A percentile compares a stretch with the other conserved stretches of the same genome.
phyloP scores from a whole-genome alignment of 1,284 basidiomycete species.

The Dichomitus squalens region DNA sequence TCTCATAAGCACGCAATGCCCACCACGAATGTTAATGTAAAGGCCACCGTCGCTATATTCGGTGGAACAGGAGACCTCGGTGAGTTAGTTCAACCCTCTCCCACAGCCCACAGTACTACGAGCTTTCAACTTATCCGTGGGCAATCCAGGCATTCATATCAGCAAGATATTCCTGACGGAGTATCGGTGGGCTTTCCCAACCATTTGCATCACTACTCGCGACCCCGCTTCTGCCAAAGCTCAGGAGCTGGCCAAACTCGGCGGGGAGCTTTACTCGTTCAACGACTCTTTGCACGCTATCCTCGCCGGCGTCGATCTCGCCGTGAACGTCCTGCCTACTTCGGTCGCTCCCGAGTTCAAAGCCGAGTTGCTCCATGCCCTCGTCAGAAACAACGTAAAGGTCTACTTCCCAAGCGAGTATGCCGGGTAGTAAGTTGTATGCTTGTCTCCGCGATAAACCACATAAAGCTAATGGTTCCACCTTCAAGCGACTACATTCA shows the following conservation, averaged over 20 bases:
- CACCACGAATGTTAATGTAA: neutral
- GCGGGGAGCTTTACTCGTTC: constrained; percentile 25
- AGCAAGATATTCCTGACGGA: neutral
- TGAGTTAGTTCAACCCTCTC: neutral
- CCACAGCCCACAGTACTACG: neutral
- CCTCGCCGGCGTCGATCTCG: constrained; percentile 27
- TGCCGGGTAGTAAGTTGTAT: constrained; percentile 24
- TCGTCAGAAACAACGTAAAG: constrained; percentile 21
- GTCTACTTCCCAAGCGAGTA: constrained; percentile 33
- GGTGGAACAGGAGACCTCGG: neutral
- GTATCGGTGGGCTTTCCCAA: neutral
- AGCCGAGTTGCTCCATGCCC: constrained; percentile 22
- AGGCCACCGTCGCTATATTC: neutral
- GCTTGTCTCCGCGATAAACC: neutral
- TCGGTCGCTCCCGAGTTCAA: constrained; percentile 12
- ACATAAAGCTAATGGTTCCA: neutral
- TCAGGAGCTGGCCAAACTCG: constrained; percentile 19
- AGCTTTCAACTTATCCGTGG: neutral
- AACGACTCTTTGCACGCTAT: constrained; percentile 16
- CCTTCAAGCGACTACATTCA: constrained; percentile 25
- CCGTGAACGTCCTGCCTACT: constrained; percentile 21
- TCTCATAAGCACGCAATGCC: neutral
- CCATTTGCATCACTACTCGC: constrained; percentile 11
- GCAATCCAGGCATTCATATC: neutral
- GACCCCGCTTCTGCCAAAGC: constrained; percentile 22